Evolutionary conservation across 441 rosid species (phyloP).

Genomic region (Arabidopsis lyrata): DNA sequence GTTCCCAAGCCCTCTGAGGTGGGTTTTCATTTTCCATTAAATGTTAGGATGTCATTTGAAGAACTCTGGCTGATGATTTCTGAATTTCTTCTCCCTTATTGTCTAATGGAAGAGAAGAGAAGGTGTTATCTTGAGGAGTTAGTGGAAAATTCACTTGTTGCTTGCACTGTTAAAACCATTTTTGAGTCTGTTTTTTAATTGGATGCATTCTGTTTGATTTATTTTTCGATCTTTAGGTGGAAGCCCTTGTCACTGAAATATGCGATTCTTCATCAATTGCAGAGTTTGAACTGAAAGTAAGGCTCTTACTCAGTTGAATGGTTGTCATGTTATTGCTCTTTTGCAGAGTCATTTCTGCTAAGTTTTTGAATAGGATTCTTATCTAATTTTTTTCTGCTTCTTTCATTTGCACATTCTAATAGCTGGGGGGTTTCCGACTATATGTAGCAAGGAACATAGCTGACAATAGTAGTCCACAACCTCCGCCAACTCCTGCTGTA

Average conservation of each 20-base stretch:
- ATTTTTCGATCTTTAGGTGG: conserved; percentile 56
- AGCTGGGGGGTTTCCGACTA: conserved; percentile 84
- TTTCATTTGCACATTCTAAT: conserved; percentile 43
- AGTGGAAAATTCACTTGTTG: conserved; percentile 15
- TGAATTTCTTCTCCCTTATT: not conserved
- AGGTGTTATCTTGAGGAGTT: conserved; percentile 3
- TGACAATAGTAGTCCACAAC: conserved; percentile 48
- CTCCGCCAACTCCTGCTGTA: conserved; percentile 48
- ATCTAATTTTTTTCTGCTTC: conserved; percentile 29
- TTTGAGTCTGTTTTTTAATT: not conserved
- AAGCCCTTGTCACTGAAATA: conserved; percentile 70
- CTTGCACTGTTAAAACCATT: not conserved
- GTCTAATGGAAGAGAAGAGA: conserved; percentile 5
- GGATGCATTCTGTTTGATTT: conserved; percentile 18
- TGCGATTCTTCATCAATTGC: conserved; percentile 75
- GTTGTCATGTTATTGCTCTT: conserved; percentile 29
- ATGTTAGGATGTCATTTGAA: conserved; percentile 5
- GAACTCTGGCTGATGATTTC: conserved; percentile 14
- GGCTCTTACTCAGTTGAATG: conserved; percentile 20
- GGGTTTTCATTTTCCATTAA: conserved; percentile 26
- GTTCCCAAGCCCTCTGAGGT: conserved; percentile 76
- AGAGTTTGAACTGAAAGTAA: conserved; percentile 85
- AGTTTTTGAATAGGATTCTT: conserved; percentile 20
- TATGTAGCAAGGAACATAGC: conserved; percentile 61
- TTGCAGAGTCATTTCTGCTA: conserved; percentile 18